phyloP scores from a whole-genome alignment of 1,284 basidiomycete species.

The Sporisorium graminicola region DNA sequence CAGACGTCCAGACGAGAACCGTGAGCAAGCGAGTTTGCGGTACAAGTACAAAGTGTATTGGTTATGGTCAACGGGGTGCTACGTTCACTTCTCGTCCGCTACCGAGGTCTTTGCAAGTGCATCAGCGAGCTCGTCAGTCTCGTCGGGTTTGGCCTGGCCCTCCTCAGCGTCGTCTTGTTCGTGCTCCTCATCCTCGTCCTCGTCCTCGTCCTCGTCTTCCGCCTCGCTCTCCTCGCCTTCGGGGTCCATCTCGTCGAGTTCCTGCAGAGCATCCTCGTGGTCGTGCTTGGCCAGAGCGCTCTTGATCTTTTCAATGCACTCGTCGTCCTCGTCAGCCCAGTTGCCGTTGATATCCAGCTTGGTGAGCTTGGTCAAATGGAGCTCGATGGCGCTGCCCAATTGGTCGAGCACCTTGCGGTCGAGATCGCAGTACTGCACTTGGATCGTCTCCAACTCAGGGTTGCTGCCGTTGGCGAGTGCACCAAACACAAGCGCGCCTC shows the following conservation, averaged over 20 bases:
- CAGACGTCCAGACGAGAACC: neutral
- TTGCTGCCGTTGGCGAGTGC: conserved; percentile 58
- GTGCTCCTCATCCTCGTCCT: conserved; percentile 43
- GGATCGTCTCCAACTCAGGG: conserved; percentile 56
- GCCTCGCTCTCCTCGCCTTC: conserved; percentile 67
- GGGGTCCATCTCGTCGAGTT: conserved; percentile 67
- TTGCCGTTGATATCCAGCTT: conserved; percentile 68
- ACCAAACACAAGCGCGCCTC: conserved; percentile 66
- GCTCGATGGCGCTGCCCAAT: conserved; percentile 57
- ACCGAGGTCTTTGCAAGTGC: conserved; percentile 46
- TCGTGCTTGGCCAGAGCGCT: conserved; percentile 59
- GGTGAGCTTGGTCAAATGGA: conserved; percentile 48
- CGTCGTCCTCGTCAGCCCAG: conserved; percentile 68
- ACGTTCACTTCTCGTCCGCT: conserved; percentile 35
- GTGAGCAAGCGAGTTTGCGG: neutral
- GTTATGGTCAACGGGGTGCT: neutral
- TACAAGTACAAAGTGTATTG: conserved; percentile 7
- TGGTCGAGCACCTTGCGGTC: conserved; percentile 58
- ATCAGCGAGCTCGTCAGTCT: conserved; percentile 55
- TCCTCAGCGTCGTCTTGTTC: conserved; percentile 17
- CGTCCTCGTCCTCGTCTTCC: conserved; percentile 49
- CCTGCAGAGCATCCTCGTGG: conserved; percentile 59
- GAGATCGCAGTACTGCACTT: conserved; percentile 66
- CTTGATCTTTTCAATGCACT: conserved; percentile 62
- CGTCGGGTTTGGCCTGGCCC: conserved; percentile 21